These are phyloP conservation scores for Closterium sp. DNA, from an alignment of 139 green algal genomes.

Conservation along the genomic window DNA sequence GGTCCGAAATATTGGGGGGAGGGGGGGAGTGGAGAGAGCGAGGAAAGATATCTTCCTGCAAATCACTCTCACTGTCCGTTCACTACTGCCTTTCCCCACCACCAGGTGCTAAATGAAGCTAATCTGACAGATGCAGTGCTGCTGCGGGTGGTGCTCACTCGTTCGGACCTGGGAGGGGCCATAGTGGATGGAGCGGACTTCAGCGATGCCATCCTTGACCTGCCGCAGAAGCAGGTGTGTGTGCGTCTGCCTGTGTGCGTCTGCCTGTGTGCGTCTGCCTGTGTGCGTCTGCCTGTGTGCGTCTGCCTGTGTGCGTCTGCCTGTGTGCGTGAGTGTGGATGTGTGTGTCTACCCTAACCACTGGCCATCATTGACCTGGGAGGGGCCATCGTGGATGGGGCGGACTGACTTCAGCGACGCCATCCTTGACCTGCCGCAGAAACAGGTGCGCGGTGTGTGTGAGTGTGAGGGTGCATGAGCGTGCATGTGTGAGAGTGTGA, in stretches of 20 bases:
- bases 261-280: neutral
- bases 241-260: neutral
- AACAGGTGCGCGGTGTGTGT: conserved; percentile 57
- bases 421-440: conserved; percentile 83
- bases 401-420: conserved; percentile 95
- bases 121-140: conserved; percentile 82
- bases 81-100: too few species aligned
- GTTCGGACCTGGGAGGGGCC: conserved; percentile 53
- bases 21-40: too few species aligned
- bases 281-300: neutral
- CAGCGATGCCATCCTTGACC: conserved; percentile 88
- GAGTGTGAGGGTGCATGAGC: too few species aligned
- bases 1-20: too few species aligned
- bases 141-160: conserved; percentile 79
- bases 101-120: too few species aligned
- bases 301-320: too few species aligned
- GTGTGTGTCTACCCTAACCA: too few species aligned
- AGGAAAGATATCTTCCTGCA: too few species aligned
- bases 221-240: conserved; percentile 68
- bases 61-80: too few species aligned
- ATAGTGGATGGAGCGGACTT: conserved; percentile 83
- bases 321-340: too few species aligned
- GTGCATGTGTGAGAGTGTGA: too few species aligned
- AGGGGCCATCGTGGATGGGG: conserved; percentile 56
- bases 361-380: too few species aligned